Base-by-base conservation (phyloP, 257 asterid species). In the Eustoma russellianum region DNA sequence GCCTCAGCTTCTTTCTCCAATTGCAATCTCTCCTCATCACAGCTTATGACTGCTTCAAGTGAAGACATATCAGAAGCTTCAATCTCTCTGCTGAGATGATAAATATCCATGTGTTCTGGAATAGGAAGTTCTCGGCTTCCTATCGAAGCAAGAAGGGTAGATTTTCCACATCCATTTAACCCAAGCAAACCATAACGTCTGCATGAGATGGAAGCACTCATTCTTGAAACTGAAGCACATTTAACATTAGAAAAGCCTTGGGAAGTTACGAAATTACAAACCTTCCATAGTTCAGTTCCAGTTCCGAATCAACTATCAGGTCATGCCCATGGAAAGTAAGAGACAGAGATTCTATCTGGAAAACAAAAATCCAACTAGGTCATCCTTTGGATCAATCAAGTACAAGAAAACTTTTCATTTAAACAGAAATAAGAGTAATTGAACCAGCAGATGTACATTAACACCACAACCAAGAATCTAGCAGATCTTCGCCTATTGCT, bases 171-270 rank as follows among this genome's bases (percentile, higher is more conserved):
- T 17, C 98, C 98, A 76, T 88, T 92, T 70, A 92, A 64, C 53
- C 98, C 98, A 66, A 92, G 98, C 78, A 88, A 71, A 60, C 98
- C 98, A 66, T 92, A 92, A 46, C 98, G 97, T 55, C 98, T 92
- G 81, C 44, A 65, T 60, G 35, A 38, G 17, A 58, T 2, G 47
- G 30, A 28, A 28, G 12, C 55, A 45, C 45, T 33, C 13, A 48
- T 41, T 41, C 33, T 13, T 17, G 11, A 24, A 40, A 41, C 47
- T 13, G 2, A 14, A 35, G 24, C 8, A 12, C 14, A 18, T 52
- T 45, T 7, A 10, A 3, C 9, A 15, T 53, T 5, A 9, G 12
- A 13, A 49, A 28, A 38, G 41, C 11, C 17, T 33, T 2, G 30
- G 8, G 3, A 18, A 48, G 66, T 24, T 24, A 24, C 3, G 30